Conservation (phyloP, 1,284 basidiomycete species). For the Leccinum holopus region DNA sequence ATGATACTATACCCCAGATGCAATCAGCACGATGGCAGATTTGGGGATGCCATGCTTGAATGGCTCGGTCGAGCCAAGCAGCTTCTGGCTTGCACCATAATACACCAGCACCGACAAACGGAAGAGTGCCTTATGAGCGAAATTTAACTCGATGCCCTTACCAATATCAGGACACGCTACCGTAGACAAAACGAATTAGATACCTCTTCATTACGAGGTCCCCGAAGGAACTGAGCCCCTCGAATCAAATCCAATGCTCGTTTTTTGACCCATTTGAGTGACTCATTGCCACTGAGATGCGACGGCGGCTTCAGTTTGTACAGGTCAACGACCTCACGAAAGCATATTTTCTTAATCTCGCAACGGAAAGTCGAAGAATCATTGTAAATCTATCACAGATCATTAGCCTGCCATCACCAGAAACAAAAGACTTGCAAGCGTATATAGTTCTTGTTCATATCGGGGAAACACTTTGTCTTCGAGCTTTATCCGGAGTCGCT, state of each 20-base stretch:
- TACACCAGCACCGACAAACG: not conserved
- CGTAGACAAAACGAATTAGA: not conserved
- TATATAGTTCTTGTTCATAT: not conserved
- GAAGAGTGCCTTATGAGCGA: not conserved
- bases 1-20: not conserved
- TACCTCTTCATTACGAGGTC: not conserved
- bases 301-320: not conserved
- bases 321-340: not conserved
- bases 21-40: not conserved
- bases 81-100: slow-evolving; percentile 1
- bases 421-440: not conserved
- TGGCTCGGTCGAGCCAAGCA: not conserved
- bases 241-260: not conserved
- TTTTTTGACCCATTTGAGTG: not conserved
- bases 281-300: not conserved
- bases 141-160: not conserved
- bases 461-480: not conserved
- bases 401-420: not conserved
- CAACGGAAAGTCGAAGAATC: not conserved
- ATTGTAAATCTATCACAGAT: not conserved
- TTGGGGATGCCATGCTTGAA: not conserved
- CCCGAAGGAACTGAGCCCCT: not conserved
- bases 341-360: not conserved
- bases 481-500: not conserved
- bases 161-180: not conserved